Conservation (phyloP, 73 alveolate genomes). For the Tetrahymena borealis region DNA sequence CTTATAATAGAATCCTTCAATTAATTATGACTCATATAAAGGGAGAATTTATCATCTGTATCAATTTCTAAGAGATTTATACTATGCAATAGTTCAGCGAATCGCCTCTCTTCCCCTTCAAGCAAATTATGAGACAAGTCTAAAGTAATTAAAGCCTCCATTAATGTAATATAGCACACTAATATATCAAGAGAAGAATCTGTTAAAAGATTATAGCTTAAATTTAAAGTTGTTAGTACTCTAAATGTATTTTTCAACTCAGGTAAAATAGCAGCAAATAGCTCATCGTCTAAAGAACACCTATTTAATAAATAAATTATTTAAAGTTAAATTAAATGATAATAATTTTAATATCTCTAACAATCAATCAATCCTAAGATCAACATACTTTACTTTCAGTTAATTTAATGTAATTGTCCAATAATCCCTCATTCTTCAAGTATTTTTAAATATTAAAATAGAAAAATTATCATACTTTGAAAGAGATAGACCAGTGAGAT, state of each 20-base stretch:
- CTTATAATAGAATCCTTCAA: neutral
- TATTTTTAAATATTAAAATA: no score
- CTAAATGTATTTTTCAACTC: neutral
- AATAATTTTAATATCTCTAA: neutral
- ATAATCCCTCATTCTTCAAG: no score
- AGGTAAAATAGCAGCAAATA: neutral
- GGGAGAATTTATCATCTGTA: neutral
- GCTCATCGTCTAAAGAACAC: neutral
- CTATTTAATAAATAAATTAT: neutral
- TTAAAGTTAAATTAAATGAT: neutral
- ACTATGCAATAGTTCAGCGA: neutral
- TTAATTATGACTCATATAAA: neutral
- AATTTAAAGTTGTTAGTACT: neutral
- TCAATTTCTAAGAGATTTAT: neutral
- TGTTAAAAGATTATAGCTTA: neutral
- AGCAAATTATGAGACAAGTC: neutral
- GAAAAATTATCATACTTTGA: neutral
- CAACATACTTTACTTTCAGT: no score
- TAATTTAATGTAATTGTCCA: no score
- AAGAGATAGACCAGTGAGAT: neutral
- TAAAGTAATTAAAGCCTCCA: neutral
- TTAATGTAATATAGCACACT: neutral
- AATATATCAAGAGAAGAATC: neutral
- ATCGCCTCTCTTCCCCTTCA: neutral
- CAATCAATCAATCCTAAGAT: no score